These are phyloP conservation scores for Trichophyton equinum DNA, from an alignment of 2,329 filamentous ascomycete genomes.

Conservation along the genomic window DNA sequence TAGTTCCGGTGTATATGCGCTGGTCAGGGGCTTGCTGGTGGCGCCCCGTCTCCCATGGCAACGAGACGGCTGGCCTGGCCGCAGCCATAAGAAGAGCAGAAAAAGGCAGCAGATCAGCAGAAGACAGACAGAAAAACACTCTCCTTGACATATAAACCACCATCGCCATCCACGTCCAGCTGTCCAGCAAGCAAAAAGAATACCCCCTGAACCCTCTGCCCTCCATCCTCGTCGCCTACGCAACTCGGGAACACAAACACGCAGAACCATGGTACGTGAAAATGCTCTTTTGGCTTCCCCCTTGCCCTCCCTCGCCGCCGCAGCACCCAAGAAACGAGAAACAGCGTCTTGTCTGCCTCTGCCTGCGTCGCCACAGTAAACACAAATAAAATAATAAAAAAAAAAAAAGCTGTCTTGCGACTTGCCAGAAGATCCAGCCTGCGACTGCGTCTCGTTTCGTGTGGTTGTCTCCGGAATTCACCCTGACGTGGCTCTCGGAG, in stretches of 20 bases:
- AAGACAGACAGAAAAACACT: not conserved
- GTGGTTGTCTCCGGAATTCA: not conserved
- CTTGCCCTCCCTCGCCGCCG: not conserved
- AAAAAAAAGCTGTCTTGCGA: not conserved
- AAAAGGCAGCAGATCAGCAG: not conserved
- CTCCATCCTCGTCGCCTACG: not conserved
- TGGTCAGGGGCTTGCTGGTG: not conserved
- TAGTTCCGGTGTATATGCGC: not conserved
- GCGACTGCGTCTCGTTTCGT: not conserved
- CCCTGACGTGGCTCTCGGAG: not conserved
- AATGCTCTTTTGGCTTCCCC: not conserved
- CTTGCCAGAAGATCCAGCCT: not conserved
- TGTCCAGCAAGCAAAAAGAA: not conserved
- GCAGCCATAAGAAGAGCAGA: not conserved
- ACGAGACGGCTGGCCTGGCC: not conserved
- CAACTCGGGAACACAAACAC: not conserved
- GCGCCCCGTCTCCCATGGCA: slow-evolving; percentile 9
- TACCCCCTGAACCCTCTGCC: not conserved
- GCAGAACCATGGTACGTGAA: slow-evolving; percentile 2
- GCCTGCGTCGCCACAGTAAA: not conserved
- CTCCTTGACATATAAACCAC: not conserved
- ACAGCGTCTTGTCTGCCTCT: not conserved
- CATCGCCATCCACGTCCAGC: not conserved
- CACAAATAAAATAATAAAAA: not conserved
- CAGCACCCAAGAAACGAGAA: not conserved